Percentiles rank a stretch among this genome's conserved stretches.
Evolutionary conservation across 805 yeast species (phyloP).

Genomic region (Pichia gijzeniarum): DNA sequence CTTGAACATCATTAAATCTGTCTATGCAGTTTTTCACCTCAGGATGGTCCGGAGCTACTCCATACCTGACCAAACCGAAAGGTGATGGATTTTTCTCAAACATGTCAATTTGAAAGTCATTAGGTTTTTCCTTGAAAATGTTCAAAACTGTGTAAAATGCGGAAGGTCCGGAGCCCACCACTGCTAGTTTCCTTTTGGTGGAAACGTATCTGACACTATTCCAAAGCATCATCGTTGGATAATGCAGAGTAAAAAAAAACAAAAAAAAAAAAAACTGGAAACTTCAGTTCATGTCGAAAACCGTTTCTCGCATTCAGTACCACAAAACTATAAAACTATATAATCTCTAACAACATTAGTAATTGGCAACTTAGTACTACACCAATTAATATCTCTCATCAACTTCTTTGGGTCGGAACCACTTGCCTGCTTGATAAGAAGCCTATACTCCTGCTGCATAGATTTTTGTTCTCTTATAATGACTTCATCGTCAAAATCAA

Average conservation of each 20-base stretch:
- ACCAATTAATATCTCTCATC: constrained; percentile 84
- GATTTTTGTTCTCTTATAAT: constrained; percentile 74
- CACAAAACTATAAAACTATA: constrained; percentile 10
- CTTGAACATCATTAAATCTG: constrained; percentile 49
- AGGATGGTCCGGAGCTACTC: constrained; percentile 98
- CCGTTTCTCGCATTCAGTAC: no score
- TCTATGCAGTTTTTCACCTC: constrained; percentile 86
- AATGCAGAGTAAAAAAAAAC: neutral
- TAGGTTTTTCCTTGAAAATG: constrained; percentile 38
- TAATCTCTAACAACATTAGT: constrained; percentile 21
- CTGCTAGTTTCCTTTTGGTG: constrained; percentile 44
- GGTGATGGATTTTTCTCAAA: constrained; percentile 87
- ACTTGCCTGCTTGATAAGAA: constrained; percentile 31
- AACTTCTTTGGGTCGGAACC: constrained; percentile 57
- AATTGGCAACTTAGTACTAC: constrained; percentile 38
- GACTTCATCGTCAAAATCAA: constrained; percentile 61
- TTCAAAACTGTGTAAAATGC: constrained; percentile 87
- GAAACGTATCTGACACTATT: neutral
- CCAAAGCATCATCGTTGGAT: neutral
- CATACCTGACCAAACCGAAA: constrained; percentile 83
- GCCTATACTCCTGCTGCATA: constrained; percentile 51
- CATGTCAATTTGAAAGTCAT: constrained; percentile 47
- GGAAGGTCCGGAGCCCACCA: constrained; percentile 95
- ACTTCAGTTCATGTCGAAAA: neutral
- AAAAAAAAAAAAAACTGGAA: neutral